Percentiles rank a stretch among this genome's conserved stretches.
Evolutionary conservation across 2,329 filamentous ascomycete species (phyloP).

Genomic region (Phialocephala subalpina): DNA sequence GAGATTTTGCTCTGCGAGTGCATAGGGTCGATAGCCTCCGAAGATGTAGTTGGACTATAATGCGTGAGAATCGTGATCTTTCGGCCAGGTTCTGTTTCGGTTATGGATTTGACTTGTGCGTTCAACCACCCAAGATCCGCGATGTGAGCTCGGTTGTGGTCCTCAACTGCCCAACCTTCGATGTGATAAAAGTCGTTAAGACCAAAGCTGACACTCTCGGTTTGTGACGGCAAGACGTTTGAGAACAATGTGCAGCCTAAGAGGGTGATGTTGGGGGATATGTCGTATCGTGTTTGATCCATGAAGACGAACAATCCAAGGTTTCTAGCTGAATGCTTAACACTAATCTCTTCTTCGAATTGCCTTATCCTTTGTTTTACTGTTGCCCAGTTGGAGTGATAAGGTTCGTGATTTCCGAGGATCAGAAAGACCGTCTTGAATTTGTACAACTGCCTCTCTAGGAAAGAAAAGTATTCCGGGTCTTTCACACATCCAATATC

Average conservation of each 20-base stretch:
- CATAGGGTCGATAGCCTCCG: slow-evolving; percentile 7
- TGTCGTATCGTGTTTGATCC: slow-evolving; percentile 46
- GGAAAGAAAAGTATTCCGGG: slow-evolving; percentile 49
- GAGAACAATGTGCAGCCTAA: slow-evolving; percentile 59
- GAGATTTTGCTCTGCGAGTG: slow-evolving; percentile 30
- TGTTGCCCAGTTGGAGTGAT: slow-evolving; percentile 44
- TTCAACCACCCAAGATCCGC: slow-evolving; percentile 50
- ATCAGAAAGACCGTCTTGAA: slow-evolving; percentile 50
- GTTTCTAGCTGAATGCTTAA: slow-evolving; percentile 16
- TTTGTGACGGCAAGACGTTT: slow-evolving; percentile 47
- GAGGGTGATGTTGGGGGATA: slow-evolving; percentile 48
- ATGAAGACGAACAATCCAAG: slow-evolving; percentile 47
- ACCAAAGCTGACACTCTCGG: slow-evolving; percentile 29
- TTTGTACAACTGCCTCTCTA: slow-evolving; percentile 46
- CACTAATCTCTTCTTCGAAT: slow-evolving; percentile 8
- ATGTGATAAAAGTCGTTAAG: slow-evolving; percentile 26
- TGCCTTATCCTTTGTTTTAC: slow-evolving; percentile 24
- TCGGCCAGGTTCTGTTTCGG: slow-evolving; percentile 40
- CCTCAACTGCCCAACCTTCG: slow-evolving; percentile 19
- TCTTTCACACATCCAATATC: slow-evolving; percentile 12
- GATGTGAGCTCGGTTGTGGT: slow-evolving; percentile 17
- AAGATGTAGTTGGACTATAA: slow-evolving; percentile 42
- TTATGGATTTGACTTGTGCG: slow-evolving; percentile 41
- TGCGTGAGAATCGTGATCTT: slow-evolving; percentile 50
- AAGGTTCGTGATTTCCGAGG: slow-evolving; percentile 57